phyloP scores from a whole-genome alignment of 2,329 filamentous ascomycete genomes.

The Clarireedia sp. region DNA sequence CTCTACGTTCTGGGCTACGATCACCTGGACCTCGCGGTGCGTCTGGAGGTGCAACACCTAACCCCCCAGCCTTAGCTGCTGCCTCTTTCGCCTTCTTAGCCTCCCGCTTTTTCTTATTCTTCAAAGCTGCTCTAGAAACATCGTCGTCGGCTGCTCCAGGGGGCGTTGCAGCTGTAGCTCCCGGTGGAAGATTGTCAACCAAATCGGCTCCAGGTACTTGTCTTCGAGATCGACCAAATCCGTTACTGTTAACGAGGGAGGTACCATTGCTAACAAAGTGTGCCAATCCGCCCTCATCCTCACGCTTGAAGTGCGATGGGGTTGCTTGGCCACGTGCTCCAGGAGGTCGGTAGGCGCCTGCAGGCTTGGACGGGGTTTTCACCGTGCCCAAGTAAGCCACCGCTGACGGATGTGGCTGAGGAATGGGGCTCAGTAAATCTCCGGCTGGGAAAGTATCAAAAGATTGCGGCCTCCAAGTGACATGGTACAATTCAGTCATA shows the following conservation, averaged over 20 bases:
- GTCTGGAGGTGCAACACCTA: slow-evolving; percentile 25
- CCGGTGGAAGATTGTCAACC: slow-evolving; percentile 55
- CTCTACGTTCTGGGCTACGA: slow-evolving; percentile 38
- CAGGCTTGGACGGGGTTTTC: slow-evolving; percentile 93
- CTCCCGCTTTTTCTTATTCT: slow-evolving; percentile 98
- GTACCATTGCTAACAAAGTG: slow-evolving; percentile 74
- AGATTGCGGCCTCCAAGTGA: slow-evolving; percentile 74
- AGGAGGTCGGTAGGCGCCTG: slow-evolving; percentile 92
- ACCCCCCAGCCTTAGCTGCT: slow-evolving; percentile 50
- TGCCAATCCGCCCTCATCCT: slow-evolving; percentile 90
- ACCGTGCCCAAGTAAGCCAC: slow-evolving; percentile 72
- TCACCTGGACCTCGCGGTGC: slow-evolving; percentile 22
- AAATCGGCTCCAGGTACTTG: slow-evolving; percentile 82
- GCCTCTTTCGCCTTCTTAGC: slow-evolving; percentile 84
- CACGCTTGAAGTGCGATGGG: slow-evolving; percentile 90
- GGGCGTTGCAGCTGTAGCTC: slow-evolving; percentile 55
- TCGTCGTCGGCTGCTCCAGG: slow-evolving; percentile 56
- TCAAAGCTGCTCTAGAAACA: slow-evolving; percentile 74
- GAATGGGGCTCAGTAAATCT: slow-evolving; percentile 67
- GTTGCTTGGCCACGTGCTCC: slow-evolving; percentile 84
- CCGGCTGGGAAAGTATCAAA: slow-evolving; percentile 50
- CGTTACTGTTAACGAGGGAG: slow-evolving; percentile 57
- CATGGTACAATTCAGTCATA: slow-evolving; percentile 88
- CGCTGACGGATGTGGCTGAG: slow-evolving; percentile 75
- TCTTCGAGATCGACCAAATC: slow-evolving; percentile 68